A percentile compares a stretch with the other conserved stretches of the same genome.
phyloP scores from a whole-genome alignment of 202 grass and related monocot species.

The Saccharum hybrid region DNA sequence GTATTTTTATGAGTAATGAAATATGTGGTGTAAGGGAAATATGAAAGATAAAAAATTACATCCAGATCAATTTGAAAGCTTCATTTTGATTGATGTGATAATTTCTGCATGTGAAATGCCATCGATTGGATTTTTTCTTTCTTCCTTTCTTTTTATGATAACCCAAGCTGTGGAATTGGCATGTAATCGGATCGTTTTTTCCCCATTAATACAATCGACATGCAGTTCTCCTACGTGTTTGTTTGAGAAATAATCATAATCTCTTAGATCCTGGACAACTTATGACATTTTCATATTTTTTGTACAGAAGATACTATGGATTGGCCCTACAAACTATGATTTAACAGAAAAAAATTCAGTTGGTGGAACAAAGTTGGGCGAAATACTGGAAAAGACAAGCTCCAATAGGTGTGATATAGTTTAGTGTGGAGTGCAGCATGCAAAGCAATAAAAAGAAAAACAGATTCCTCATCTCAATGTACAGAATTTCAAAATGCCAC shows the following conservation, averaged over 20 bases:
- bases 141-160: constrained; percentile 1
- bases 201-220: not conserved
- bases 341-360: constrained; percentile 46
- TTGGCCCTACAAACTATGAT: constrained; percentile 62
- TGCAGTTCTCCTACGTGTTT: not conserved
- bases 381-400: constrained; percentile 60
- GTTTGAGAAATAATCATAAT: constrained; percentile 11
- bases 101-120: constrained; percentile 28
- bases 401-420: constrained; percentile 62
- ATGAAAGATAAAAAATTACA: constrained; percentile 22
- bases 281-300: constrained; percentile 39
- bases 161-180: not conserved
- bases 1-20: not conserved
- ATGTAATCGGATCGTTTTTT: not conserved
- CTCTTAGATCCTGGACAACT: constrained; percentile 9
- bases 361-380: constrained; percentile 58
- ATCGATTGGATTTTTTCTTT: constrained; percentile 30
- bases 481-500: constrained; percentile 59
- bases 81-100: constrained; percentile 26
- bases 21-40: not conserved
- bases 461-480: constrained; percentile 48
- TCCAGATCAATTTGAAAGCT: constrained; percentile 25
- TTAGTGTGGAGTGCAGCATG: constrained; percentile 70
- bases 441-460: constrained; percentile 58
- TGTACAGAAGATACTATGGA: constrained; percentile 85